Conservation (phyloP, 345 rosid species). For the Boechera divaricarpa region DNA sequence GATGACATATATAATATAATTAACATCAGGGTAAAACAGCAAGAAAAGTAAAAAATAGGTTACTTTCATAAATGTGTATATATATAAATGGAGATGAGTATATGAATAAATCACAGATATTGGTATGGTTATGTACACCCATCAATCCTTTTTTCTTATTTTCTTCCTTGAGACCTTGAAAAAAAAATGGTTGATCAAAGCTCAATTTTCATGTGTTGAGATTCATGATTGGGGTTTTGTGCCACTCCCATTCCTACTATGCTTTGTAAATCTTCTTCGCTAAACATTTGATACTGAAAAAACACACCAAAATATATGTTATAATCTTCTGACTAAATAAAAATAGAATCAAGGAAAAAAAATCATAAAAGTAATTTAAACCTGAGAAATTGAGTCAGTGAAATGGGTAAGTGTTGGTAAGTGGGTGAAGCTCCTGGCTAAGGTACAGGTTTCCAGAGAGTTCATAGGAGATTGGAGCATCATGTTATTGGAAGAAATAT, state of each 20-base stretch:
- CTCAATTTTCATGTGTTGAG: conserved; percentile 63
- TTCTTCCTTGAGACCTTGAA: conserved; percentile 40
- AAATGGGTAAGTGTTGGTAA: conserved; percentile 59
- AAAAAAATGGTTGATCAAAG: conserved; percentile 38
- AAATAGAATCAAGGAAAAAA: background rate
- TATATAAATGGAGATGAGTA: conserved; percentile 33
- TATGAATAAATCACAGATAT: conserved; percentile 32
- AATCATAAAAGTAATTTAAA: conserved; percentile 25
- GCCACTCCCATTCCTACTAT: conserved; percentile 85
- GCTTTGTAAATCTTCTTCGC: conserved; percentile 81
- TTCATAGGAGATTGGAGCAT: conserved; percentile 38
- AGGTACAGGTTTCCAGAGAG: conserved; percentile 45
- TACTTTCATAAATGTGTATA: conserved; percentile 11
- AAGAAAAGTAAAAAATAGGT: background rate
- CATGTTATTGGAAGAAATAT: conserved; percentile 48
- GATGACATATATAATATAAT: conserved; percentile 24
- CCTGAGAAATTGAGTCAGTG: conserved; percentile 58
- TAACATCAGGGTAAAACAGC: background rate
- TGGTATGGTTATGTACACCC: conserved; percentile 58
- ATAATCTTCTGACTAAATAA: background rate
- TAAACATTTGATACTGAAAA: conserved; percentile 59
- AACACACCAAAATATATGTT: background rate
- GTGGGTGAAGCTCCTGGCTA: conserved; percentile 46
- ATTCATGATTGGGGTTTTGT: conserved; percentile 53
- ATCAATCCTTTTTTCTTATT: conserved; percentile 35